Percentiles rank a stretch among this genome's conserved stretches.
phyloP scores from a whole-genome alignment of 169 alveolate species.

The Plasmodium chabaudi region DNA sequence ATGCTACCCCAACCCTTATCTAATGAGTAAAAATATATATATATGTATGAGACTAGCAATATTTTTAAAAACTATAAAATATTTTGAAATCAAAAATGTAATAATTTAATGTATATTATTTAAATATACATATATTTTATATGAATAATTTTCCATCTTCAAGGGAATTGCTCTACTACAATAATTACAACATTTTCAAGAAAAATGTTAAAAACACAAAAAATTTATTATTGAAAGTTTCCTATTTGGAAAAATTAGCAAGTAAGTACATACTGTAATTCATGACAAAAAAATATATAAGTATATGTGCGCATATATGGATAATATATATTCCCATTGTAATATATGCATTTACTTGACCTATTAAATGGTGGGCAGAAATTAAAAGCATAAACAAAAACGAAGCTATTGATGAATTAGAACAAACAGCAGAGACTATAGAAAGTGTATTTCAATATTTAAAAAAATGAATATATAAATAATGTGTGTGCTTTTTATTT shows the following conservation, averaged over 20 bases:
- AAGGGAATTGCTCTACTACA: slow-evolving; percentile 44
- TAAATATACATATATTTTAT: no score
- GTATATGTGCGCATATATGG: background rate
- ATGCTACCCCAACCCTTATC: slow-evolving; percentile 43
- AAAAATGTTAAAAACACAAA: slow-evolving; percentile 23
- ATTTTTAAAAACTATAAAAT: slow-evolving; percentile 4
- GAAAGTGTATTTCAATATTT: slow-evolving; percentile 32
- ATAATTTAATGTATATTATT: no score
- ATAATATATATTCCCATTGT: background rate
- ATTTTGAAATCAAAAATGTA: no score
- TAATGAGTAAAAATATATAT: slow-evolving; percentile 21
- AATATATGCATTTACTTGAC: background rate
- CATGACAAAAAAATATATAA: background rate
- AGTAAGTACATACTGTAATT: slow-evolving; percentile 10
- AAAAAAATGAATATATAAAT: slow-evolving; percentile 1
- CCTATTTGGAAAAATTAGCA: slow-evolving; percentile 39
- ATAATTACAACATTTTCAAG: slow-evolving; percentile 37
- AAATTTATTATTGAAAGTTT: slow-evolving; percentile 48
- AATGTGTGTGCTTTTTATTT: no score
- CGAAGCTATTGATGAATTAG: slow-evolving; percentile 43
- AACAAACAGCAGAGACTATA: slow-evolving; percentile 10
- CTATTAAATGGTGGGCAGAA: slow-evolving; percentile 5
- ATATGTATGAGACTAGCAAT: background rate
- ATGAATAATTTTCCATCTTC: background rate
- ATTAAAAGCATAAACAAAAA: slow-evolving; percentile 41